Conservation (phyloP, 1,284 basidiomycete species). For the Calocybe gambosa region DNA sequence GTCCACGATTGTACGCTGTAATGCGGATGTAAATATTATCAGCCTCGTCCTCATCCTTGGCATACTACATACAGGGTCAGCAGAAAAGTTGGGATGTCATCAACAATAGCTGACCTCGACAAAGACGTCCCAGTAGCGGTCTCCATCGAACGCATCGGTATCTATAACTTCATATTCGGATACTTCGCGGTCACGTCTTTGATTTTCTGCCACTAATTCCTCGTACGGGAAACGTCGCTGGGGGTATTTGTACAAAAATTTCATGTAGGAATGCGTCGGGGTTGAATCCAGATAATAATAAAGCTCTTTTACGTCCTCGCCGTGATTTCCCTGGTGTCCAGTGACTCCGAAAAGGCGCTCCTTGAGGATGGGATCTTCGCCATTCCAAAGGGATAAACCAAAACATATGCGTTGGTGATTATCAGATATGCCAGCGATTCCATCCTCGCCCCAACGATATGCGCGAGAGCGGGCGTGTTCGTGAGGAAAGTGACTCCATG, state of each 20-base stretch:
- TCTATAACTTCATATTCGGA: conserved; percentile 92
- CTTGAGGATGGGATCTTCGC: conserved; percentile 90
- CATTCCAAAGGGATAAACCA: conserved; percentile 92
- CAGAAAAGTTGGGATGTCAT: conserved; percentile 8
- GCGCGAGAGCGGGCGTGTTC: conserved; percentile 91
- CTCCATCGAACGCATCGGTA: conserved; percentile 87
- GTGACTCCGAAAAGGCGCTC: conserved; percentile 94
- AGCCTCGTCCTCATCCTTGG: conserved; percentile 91
- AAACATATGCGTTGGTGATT: conserved; percentile 94
- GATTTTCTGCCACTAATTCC: conserved; percentile 82
- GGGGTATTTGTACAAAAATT: conserved; percentile 97
- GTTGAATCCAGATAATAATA: conserved; percentile 99
- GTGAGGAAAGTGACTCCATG: conserved; percentile 97
- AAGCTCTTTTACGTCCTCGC: conserved; percentile 97
- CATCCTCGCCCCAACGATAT: conserved; percentile 98
- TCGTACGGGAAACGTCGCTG: conserved; percentile 92
- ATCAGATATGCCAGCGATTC: conserved; percentile 93
- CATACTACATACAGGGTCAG: conserved; percentile 62
- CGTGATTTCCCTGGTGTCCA: conserved; percentile 96
- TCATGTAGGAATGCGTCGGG: conserved; percentile 99
- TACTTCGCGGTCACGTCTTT: conserved; percentile 79
- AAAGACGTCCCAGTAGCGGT: conserved; percentile 97
- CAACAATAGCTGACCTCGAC: conserved; percentile 64
- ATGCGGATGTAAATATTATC: conserved; percentile 91
- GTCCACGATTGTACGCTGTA: conserved; percentile 94